Base-by-base conservation (phyloP, 257 asterid species). In the Buddleja alternifolia region DNA sequence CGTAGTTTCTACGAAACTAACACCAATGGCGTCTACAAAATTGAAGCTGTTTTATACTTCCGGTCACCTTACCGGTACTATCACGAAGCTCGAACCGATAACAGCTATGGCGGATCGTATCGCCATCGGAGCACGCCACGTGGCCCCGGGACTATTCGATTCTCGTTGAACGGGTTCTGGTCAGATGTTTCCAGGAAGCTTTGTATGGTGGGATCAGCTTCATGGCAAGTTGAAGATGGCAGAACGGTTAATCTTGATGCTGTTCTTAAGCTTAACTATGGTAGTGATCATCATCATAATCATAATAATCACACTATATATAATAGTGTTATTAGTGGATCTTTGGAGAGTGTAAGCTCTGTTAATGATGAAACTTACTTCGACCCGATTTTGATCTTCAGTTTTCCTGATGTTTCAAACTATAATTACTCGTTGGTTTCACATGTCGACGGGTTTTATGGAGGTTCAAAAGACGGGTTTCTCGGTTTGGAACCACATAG, bases 121-220 rank as follows among this genome's bases (percentile, higher is more conserved):
- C 53, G 32, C 69, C 70, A 20, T 8, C 20, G 50, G 1, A 36
- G 32, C 16, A 24, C n/a, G n/a, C n/a, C n/a, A n/a, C n/a, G 16
- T 45, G 15, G 0, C 50, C 50, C 5, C 10, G 21, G 55, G 64
- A 32, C 73, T 42, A 14, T 85, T 55, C 44, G 48, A 0, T 84
- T 87, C 60, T 54, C 4, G 61, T 57, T 90, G 6, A 45, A 52
- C 15, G 97, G 95, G 0, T 85, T 77, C 76, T 85, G 84, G 85
- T 77, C 90, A 1, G 90, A 80, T 63, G 10, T 29, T 41, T 66
- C 88, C 3, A 72, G 79, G 77, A 86, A 80, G 81, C 82, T 88
- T 19, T 90, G 97, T 53, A 68, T 82, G 91, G 73, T 85, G 14
- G 89, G 93, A 36, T 68, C 83, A 6, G 83, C 79, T 37, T 37